Evolutionary conservation across 768 basidiomycete genomes (phyloP).

Genomic region (Calocybe indica): DNA sequence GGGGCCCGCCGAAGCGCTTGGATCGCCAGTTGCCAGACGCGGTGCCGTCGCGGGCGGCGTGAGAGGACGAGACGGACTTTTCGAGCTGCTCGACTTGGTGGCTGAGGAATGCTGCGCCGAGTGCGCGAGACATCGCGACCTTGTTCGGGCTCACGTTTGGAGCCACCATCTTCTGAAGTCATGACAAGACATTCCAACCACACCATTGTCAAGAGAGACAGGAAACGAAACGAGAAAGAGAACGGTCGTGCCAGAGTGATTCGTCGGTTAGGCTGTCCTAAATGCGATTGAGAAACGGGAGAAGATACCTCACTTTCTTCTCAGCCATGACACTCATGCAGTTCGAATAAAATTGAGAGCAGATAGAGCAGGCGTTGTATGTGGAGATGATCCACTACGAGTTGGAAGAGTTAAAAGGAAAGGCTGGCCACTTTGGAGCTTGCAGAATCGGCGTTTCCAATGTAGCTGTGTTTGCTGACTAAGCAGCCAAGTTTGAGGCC

Average conservation of each 20-base stretch:
- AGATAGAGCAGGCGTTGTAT: background rate
- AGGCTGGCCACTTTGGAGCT: too few species aligned
- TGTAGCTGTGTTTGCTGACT: too few species aligned
- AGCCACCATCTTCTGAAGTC: constrained; percentile 1
- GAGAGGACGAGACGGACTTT: constrained; percentile 46
- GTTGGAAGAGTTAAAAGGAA: too few species aligned
- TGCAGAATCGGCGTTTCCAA: too few species aligned
- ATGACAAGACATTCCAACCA: too few species aligned
- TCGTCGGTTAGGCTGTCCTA: background rate
- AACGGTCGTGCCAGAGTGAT: too few species aligned
- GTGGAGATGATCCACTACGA: constrained; percentile 3
- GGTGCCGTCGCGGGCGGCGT: constrained; percentile 25
- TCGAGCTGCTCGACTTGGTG: constrained; percentile 89
- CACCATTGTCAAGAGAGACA: too few species aligned
- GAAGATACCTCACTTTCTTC: constrained; percentile 17
- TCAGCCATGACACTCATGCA: constrained; percentile 19
- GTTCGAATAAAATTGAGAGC: background rate
- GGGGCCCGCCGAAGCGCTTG: constrained; percentile 16
- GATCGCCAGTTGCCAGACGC: constrained; percentile 61
- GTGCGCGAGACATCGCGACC: constrained; percentile 79
- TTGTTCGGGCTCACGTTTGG: constrained; percentile 40
- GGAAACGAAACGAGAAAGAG: background rate
- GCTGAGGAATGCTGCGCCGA: constrained; percentile 81
- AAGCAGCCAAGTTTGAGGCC: too few species aligned
- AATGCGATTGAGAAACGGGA: background rate